Evolutionary conservation across 2,329 filamentous ascomycete genomes (phyloP).

Genomic region (Lachnellula suecica): DNA sequence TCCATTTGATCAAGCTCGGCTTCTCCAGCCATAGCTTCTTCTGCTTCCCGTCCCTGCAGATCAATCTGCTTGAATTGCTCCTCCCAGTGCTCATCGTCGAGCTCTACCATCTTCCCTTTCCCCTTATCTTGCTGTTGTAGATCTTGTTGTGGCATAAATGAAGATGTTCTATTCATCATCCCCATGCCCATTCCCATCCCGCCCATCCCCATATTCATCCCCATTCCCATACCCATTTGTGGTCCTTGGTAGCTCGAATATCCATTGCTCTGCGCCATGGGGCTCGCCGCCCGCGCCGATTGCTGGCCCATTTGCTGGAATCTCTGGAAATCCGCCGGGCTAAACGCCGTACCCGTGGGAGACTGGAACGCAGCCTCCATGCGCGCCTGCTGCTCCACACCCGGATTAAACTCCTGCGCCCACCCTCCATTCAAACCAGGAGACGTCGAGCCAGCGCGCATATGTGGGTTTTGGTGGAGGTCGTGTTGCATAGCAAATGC

Average conservation of each 20-base stretch:
- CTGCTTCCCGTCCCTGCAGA: conserved; percentile 51
- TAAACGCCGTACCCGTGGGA: conserved; percentile 63
- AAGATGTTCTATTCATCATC: conserved; percentile 42
- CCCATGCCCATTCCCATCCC: conserved; percentile 45
- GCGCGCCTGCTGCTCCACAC: conserved; percentile 53
- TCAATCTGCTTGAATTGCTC: conserved; percentile 92
- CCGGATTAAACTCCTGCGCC: conserved; percentile 64
- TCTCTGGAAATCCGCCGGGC: conserved; percentile 79
- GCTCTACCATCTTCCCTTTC: conserved; percentile 91
- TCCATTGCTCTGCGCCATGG: conserved; percentile 42
- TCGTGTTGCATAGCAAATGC: conserved; percentile 34
- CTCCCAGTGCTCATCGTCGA: conserved; percentile 94
- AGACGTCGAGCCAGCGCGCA: conserved; percentile 28
- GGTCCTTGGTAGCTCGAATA: conserved; percentile 56
- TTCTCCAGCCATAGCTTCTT: conserved; percentile 37
- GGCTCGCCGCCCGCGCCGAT: conserved; percentile 60
- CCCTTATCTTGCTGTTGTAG: conserved; percentile 58
- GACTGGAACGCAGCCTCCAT: conserved; percentile 72
- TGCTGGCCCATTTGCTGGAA: conserved; percentile 74
- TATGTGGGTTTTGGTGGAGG: conserved; percentile 26
- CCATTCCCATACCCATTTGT: conserved; percentile 51
- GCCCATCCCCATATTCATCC: conserved; percentile 46
- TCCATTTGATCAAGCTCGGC: conserved; percentile 86
- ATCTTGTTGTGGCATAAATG: conserved; percentile 40
- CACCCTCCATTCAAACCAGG: conserved; percentile 50